Evolutionary conservation across 2,329 filamentous ascomycete genomes (phyloP).

Genomic region (Aspergillus aculeatinus): DNA sequence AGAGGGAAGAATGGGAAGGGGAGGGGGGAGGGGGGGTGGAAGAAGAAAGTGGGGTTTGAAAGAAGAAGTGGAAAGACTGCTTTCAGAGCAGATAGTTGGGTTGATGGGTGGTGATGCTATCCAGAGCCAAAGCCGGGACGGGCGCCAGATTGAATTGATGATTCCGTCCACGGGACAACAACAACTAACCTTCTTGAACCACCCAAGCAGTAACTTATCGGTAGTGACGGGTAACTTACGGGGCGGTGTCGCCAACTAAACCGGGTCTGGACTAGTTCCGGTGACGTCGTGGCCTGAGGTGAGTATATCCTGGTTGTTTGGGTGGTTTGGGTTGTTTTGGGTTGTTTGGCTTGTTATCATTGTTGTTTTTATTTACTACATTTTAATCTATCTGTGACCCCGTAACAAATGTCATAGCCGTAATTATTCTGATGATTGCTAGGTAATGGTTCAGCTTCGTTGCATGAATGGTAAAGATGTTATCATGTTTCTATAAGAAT

Average conservation of each 20-base stretch:
- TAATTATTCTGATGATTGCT: neutral
- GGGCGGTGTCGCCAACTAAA: slow-evolving; percentile 11
- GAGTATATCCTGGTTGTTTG: neutral
- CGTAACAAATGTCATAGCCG: neutral
- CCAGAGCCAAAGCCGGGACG: slow-evolving; percentile 6
- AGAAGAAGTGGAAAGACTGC: slow-evolving; percentile 8
- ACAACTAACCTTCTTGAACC: neutral
- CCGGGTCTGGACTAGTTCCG: neutral
- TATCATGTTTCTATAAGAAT: neutral
- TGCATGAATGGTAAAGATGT: neutral
- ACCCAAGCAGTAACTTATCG: neutral
- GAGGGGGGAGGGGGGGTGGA: slow-evolving; percentile 7
- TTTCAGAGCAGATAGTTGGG: slow-evolving; percentile 7
- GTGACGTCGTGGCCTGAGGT: slow-evolving; percentile 6
- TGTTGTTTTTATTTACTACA: neutral
- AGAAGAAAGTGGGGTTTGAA: neutral
- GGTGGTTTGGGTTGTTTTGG: neutral
- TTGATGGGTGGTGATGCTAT: slow-evolving; percentile 17
- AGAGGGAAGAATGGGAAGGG: slow-evolving; percentile 19
- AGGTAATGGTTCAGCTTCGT: neutral
- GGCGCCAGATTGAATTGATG: slow-evolving; percentile 6
- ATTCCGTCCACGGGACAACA: slow-evolving; percentile 14
- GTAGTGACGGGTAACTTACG: slow-evolving; percentile 10
- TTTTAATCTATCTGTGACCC: no score
- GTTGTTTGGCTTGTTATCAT: neutral